These are phyloP conservation scores for Aaosphaeria arxii DNA, from an alignment of 2,329 filamentous ascomycete species.

Conservation along the genomic window DNA sequence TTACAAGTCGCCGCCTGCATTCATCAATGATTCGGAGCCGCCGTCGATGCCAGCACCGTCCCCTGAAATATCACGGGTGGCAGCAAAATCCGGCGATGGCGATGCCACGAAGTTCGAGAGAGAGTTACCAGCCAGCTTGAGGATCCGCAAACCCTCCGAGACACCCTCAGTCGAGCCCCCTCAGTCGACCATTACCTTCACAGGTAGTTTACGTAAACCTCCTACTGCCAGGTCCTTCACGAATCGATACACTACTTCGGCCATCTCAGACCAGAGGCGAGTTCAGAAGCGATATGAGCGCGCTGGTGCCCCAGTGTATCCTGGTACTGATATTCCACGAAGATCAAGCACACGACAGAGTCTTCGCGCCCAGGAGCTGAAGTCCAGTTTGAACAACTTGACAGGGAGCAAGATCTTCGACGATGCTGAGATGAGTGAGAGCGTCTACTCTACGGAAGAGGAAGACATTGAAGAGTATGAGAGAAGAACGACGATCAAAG, in stretches of 20 bases:
- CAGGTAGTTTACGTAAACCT: constrained; percentile 23
- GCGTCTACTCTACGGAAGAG: constrained; percentile 27
- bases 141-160: constrained; percentile 10
- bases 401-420: constrained; percentile 24
- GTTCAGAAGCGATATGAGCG: constrained; percentile 13
- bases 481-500: constrained; percentile 18
- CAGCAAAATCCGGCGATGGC: not conserved
- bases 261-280: constrained; percentile 5
- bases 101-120: constrained; percentile 3
- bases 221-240: constrained; percentile 10
- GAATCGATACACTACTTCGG: constrained; percentile 9
- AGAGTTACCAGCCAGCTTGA: constrained; percentile 9
- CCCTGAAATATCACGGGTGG: not conserved
- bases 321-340: constrained; percentile 6
- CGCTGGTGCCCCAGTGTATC: constrained; percentile 12
- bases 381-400: constrained; percentile 21
- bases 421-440: constrained; percentile 28
- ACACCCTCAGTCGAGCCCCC: constrained; percentile 7
- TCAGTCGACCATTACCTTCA: constrained; percentile 7
- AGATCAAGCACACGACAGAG: constrained; percentile 17
- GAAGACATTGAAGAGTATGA: constrained; percentile 23
- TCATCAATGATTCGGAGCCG: constrained; percentile 8
- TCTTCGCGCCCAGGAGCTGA: constrained; percentile 17
- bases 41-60: constrained; percentile 3
- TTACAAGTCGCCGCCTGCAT: constrained; percentile 20